Base-by-base conservation (phyloP, 768 basidiomycete species). In the Russula sp. region DNA sequence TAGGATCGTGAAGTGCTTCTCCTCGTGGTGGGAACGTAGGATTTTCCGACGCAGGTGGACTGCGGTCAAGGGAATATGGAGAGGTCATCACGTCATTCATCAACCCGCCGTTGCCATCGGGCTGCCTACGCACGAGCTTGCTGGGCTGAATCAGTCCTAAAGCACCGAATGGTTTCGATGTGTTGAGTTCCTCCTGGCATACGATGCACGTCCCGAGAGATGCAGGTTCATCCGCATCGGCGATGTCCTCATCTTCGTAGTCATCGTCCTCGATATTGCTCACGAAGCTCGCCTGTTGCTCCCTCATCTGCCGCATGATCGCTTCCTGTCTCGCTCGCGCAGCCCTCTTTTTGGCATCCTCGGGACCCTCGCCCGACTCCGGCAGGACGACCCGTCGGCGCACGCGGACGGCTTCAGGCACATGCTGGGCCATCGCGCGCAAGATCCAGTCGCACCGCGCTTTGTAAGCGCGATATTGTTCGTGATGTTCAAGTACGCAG, bases 201-300 rank as follows among this genome's bases (percentile, higher is more conserved):
- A 98, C 94, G 66, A 99, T 98, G 73, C 97, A 99, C n/a, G 88
- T 89, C 2, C 96, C 96, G 64, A 86, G 88, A 14, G 88, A 87
- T 2, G 81, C 72, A 24, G 80, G 72, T 53, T 80, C 78, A 20
- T 81, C 81, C 1, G 75, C 76, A 9, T 80, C 76, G 42, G 78
- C 78, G 5, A 79, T 78, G 7, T 83, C 81, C 1, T 84, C 83
- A 6, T 91, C 91, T 7, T 87, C 88, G 20, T 86, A 85, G 38
- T 89, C 89, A 26, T 84, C 82, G 30, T 81, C 82, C 57, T 91
- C 89, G 63, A 90, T 87, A 68, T 87, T 89, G 72, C 84, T 81
- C 3, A 91, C 86, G 73, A 95, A 92, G 68, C 87, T 89, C 34
- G 86, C 88, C 71, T 98, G 95, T 71, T 94, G 91, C 28, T 88